Evolutionary conservation across 495 filamentous ascomycete species (phyloP).

Genomic region (Neurospora sp.): DNA sequence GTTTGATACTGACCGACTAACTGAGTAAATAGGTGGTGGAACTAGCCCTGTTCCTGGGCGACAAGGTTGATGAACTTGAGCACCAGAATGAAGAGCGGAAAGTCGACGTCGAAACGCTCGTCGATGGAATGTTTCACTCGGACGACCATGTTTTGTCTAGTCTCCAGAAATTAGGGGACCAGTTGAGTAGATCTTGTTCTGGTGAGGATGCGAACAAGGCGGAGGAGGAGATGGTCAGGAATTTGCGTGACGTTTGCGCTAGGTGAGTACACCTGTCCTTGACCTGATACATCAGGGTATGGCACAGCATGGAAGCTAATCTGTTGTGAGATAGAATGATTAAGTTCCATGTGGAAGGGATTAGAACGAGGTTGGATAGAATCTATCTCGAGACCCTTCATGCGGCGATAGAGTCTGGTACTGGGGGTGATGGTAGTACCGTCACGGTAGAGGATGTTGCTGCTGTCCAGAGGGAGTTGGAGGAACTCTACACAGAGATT

Average conservation of each 20-base stretch:
- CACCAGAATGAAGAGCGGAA: constrained; percentile 18
- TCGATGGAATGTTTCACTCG: constrained; percentile 26
- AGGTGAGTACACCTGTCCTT: constrained; percentile 9
- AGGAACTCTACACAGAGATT: constrained; percentile 53
- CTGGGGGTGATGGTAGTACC: not conserved
- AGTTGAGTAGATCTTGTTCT: constrained; percentile 13
- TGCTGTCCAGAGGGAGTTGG: constrained; percentile 46
- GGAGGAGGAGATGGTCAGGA: constrained; percentile 23
- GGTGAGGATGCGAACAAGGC: constrained; percentile 24
- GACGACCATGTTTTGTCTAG: constrained; percentile 39
- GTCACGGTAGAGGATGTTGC: constrained; percentile 20
- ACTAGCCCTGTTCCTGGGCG: constrained; percentile 26
- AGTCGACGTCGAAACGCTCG: constrained; percentile 20
- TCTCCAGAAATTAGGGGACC: constrained; percentile 38
- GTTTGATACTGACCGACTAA: not conserved
- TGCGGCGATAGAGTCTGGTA: constrained; percentile 10
- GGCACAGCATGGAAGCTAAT: not conserved
- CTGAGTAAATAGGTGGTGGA: constrained; percentile 24
- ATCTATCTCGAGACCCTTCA: constrained; percentile 33
- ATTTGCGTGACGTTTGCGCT: constrained; percentile 33
- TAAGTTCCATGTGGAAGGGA: constrained; percentile 36
- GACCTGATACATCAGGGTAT: not conserved
- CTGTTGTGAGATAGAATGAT: constrained; percentile 21
- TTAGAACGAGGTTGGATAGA: constrained; percentile 35
- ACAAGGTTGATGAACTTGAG: constrained; percentile 31